These are phyloP conservation scores for Pichia manshurica DNA, from an alignment of 805 yeast genomes.

Conservation along the genomic window DNA sequence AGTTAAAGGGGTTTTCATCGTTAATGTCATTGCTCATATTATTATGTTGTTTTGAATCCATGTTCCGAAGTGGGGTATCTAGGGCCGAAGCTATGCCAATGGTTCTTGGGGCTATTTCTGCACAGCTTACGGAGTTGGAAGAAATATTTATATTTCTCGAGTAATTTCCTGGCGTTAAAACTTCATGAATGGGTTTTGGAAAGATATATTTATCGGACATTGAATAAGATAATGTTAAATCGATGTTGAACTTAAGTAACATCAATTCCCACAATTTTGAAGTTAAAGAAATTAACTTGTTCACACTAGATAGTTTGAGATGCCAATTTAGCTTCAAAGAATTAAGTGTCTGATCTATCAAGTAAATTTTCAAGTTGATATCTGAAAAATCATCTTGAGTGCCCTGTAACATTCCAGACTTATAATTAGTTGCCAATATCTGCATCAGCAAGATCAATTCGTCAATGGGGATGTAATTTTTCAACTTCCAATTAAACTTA, in stretches of 20 bases:
- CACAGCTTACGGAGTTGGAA: constrained; percentile 14
- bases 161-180: not conserved
- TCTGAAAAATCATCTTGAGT: constrained; percentile 19
- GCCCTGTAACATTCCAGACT: constrained; percentile 22
- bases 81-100: constrained; percentile 15
- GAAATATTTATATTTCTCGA: constrained; percentile 1
- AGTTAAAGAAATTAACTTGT: constrained; percentile 20
- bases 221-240: constrained; percentile 10
- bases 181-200: constrained; percentile 11
- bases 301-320: constrained; percentile 22
- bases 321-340: constrained; percentile 22
- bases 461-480: constrained; percentile 56
- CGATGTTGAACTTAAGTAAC: constrained; percentile 17
- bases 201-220: constrained; percentile 9
- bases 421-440: constrained; percentile 48
- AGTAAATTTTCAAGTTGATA: constrained; percentile 27
- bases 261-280: constrained; percentile 23
- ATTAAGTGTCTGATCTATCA: constrained; percentile 20
- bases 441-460: constrained; percentile 48
- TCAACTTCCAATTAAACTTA: constrained; percentile 54
- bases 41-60: not conserved
- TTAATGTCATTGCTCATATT: not conserved
- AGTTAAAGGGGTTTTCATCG: not conserved
- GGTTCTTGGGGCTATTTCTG: constrained; percentile 23
- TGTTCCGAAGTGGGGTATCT: not conserved